Evolutionary conservation across 768 basidiomycete genomes (phyloP).

Genomic region (Kwoniella newhampshirensis): DNA sequence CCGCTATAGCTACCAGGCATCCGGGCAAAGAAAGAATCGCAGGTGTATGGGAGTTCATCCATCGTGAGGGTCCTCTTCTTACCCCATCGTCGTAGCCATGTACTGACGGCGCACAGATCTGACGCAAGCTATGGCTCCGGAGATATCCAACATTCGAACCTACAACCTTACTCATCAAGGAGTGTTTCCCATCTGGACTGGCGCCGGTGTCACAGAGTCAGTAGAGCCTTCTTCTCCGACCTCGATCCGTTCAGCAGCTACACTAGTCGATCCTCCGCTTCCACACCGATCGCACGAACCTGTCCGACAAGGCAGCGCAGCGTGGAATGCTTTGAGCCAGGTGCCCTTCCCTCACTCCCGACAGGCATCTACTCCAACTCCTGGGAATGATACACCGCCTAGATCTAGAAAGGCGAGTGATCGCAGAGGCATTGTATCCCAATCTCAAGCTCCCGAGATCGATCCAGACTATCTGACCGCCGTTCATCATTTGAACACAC

Average conservation of each 20-base stretch:
- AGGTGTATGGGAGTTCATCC: constrained; percentile 45
- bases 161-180: constrained; percentile 47
- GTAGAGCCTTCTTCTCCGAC: constrained; percentile 13
- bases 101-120: constrained; percentile 29
- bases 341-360: constrained; percentile 12
- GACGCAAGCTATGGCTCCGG: constrained; percentile 37
- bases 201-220: constrained; percentile 4
- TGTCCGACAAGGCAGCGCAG: constrained; percentile 17
- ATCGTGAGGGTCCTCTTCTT: constrained; percentile 30
- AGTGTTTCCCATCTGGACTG: constrained; percentile 45
- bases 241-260: constrained; percentile 6
- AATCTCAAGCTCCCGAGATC: neutral
- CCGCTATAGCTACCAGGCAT: constrained; percentile 40
- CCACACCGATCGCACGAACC: constrained; percentile 3
- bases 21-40: constrained; percentile 34
- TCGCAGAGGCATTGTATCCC: constrained; percentile 7
- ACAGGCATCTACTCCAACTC: constrained; percentile 15
- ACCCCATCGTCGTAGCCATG: neutral
- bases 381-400: constrained; percentile 10
- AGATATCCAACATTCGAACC: constrained; percentile 19
- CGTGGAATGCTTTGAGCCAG: constrained; percentile 14
- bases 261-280: neutral
- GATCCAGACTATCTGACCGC: constrained; percentile 17
- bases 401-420: constrained; percentile 20
- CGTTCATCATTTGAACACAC: constrained; percentile 11